A percentile compares a stretch with the other conserved stretches of the same genome.
Evolutionary conservation across 163 green algal genomes (phyloP).

Genomic region (Scenedesmus sp.): DNA sequence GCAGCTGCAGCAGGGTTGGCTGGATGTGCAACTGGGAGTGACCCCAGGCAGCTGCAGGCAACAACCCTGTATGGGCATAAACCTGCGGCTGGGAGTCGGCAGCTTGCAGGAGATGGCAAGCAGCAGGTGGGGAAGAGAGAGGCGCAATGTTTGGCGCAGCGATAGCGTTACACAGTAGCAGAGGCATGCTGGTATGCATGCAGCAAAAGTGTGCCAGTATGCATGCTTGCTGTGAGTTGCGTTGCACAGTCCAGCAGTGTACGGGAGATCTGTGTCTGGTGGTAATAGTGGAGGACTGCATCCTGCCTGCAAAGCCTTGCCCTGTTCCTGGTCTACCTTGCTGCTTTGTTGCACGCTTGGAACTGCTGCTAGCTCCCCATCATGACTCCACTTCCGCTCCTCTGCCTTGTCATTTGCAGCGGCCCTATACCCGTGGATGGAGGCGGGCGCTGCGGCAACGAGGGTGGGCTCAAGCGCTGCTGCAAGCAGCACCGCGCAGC

Average conservation of each 20-base stretch:
- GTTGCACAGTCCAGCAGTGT: too few relatives aligned
- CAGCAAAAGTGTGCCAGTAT: not conserved
- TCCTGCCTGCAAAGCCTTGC: too few relatives aligned
- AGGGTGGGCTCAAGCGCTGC: slow-evolving; percentile 19
- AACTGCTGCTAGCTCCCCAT: not conserved
- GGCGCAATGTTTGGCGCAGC: not conserved
- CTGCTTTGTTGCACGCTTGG: not conserved
- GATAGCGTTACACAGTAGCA: not conserved
- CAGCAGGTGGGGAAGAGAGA: not conserved
- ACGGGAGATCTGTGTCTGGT: not conserved
- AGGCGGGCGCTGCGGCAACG: slow-evolving; percentile 34
- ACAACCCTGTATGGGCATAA: slow-evolving; percentile 8
- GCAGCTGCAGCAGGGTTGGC: not conserved
- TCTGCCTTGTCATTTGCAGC: not conserved
- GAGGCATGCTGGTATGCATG: too few relatives aligned
- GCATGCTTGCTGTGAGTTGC: not conserved
- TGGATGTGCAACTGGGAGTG: not conserved
- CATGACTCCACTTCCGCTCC: not conserved
- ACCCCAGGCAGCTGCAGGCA: not conserved
- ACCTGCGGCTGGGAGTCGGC: slow-evolving; percentile 3
- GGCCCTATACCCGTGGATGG: not conserved
- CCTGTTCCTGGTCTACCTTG: not conserved
- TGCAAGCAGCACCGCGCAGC: slow-evolving; percentile 37
- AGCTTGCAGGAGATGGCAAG: slow-evolving; percentile 17
- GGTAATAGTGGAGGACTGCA: not conserved